phyloP scores from a whole-genome alignment of 257 asterid genomes.

The Solanum ahanhuiri region DNA sequence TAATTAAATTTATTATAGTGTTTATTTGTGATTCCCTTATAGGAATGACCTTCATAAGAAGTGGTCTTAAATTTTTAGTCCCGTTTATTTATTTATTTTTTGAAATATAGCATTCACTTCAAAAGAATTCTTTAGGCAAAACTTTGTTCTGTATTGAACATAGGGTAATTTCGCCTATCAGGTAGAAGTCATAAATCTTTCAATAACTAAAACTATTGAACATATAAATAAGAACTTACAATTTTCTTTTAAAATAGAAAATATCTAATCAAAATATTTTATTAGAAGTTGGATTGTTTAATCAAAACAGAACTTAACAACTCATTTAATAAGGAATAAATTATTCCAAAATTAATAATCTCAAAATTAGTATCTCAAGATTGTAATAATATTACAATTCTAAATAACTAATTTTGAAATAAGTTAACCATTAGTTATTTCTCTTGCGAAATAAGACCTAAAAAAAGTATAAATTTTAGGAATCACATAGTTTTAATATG shows the following conservation, averaged over 20 bases:
- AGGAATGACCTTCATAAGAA: not conserved
- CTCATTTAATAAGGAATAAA: too few species aligned
- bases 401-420: not conserved
- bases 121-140: not conserved
- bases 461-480: too few species aligned
- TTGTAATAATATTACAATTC: too few species aligned
- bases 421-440: too few species aligned
- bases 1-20: too few species aligned
- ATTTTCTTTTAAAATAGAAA: not conserved
- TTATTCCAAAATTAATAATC: too few species aligned
- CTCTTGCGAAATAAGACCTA: not conserved
- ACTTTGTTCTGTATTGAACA: not conserved
- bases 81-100: not conserved
- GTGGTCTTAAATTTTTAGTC: not conserved
- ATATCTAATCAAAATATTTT: not conserved
- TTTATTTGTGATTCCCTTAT: too few species aligned
- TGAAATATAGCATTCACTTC: not conserved
- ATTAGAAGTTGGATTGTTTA: not conserved
- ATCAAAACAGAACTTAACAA: too few species aligned
- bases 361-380: too few species aligned
- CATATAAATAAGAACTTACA: not conserved
- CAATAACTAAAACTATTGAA: not conserved
- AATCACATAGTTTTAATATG: too few species aligned
- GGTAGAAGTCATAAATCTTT: not conserved
- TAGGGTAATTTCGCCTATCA: not conserved